Evolutionary conservation across 345 rosid genomes (phyloP).

Genomic region (Clausena lansium): DNA sequence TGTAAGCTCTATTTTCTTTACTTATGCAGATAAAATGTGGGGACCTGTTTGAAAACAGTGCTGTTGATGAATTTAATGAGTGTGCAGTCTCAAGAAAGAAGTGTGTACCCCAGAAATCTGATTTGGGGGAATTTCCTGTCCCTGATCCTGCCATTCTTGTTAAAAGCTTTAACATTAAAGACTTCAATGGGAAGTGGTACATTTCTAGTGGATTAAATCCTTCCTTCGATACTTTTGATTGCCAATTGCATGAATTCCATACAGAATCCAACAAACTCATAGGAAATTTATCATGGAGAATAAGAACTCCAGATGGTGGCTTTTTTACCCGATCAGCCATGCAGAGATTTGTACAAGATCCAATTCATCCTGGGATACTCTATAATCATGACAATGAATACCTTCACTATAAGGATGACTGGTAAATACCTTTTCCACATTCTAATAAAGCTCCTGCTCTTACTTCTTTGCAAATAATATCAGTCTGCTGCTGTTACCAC

Average conservation of each 20-base stretch:
- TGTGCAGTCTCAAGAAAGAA: slow-evolving; percentile 92
- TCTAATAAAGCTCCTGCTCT: neutral
- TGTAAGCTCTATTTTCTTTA: neutral
- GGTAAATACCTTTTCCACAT: slow-evolving; percentile 39
- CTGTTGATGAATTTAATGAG: slow-evolving; percentile 89
- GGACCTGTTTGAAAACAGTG: slow-evolving; percentile 78
- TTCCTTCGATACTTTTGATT: slow-evolving; percentile 77
- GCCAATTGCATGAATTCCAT: slow-evolving; percentile 88
- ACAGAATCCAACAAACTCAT: slow-evolving; percentile 66
- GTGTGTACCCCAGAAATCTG: slow-evolving; percentile 87
- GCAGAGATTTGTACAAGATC: slow-evolving; percentile 79
- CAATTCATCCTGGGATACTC: slow-evolving; percentile 64
- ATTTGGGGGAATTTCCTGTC: slow-evolving; percentile 78
- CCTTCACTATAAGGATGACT: slow-evolving; percentile 95
- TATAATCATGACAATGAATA: slow-evolving; percentile 91
- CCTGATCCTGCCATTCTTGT: slow-evolving; percentile 81
- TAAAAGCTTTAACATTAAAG: slow-evolving; percentile 61
- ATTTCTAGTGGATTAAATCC: slow-evolving; percentile 91
- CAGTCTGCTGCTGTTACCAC: neutral
- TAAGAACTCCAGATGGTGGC: slow-evolving; percentile 66
- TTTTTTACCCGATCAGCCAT: slow-evolving; percentile 70
- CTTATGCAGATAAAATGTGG: slow-evolving; percentile 83
- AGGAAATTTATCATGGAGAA: slow-evolving; percentile 84
- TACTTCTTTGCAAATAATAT: neutral
- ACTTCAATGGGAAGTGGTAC: slow-evolving; percentile 88